phyloP scores from a whole-genome alignment of 1,139 yeast species.

The Candida freyschussii region DNA sequence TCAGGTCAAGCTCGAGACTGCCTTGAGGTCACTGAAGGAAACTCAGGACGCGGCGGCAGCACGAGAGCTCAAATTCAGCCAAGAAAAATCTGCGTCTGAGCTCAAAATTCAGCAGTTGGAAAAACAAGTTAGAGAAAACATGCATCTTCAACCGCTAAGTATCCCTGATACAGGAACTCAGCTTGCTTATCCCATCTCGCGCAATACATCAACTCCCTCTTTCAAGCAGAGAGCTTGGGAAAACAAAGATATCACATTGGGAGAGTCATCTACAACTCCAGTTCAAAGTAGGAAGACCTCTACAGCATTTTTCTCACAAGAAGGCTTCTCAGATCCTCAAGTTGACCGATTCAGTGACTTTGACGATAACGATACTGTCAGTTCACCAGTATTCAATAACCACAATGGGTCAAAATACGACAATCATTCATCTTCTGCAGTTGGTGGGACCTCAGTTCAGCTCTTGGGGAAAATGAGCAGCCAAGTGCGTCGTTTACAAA shows the following conservation, averaged over 20 bases:
- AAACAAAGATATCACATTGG: conserved; percentile 26
- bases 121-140: conserved; percentile 31
- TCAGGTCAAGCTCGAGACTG: conserved; percentile 8
- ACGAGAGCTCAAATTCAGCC: conserved; percentile 13
- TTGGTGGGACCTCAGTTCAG: conserved; percentile 44
- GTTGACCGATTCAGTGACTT: conserved; percentile 22
- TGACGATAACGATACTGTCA: conserved; percentile 20
- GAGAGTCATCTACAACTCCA: conserved; percentile 37
- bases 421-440: conserved; percentile 21
- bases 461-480: conserved; percentile 68
- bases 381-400: conserved; percentile 15
- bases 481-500: conserved; percentile 73
- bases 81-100: conserved; percentile 30
- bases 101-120: conserved; percentile 37
- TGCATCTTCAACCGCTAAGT: conserved; percentile 19
- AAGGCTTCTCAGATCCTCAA: conserved; percentile 13
- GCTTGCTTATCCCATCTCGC: conserved; percentile 5
- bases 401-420: conserved; percentile 16
- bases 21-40: conserved; percentile 23
- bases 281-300: conserved; percentile 23
- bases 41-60: conserved; percentile 27
- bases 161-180: conserved; percentile 1
- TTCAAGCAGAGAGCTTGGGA: conserved; percentile 25
- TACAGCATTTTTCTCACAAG: conserved; percentile 6
- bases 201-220: conserved; percentile 19